Evolutionary conservation across 2,329 filamentous ascomycete genomes (phyloP).

Genomic region (Coccinonectria pachysandricola): DNA sequence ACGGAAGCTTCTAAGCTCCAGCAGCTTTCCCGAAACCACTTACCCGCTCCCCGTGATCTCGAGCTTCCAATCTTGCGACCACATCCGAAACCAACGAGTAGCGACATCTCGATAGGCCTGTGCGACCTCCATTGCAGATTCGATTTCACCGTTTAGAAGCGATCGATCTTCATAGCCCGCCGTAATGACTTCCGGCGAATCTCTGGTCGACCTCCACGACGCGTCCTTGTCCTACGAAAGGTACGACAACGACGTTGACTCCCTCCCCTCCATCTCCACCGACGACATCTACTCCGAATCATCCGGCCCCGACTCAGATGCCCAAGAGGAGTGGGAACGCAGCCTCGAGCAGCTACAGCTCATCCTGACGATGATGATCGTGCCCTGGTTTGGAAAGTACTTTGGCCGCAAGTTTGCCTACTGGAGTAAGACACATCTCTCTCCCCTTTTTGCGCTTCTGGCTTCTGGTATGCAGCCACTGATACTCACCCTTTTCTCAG

Average conservation of each 20-base stretch:
- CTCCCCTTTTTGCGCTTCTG: neutral
- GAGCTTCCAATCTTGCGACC: too few relatives aligned
- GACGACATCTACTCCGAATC: slow-evolving; percentile 47
- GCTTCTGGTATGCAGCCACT: slow-evolving; percentile 12
- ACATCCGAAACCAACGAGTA: too few relatives aligned
- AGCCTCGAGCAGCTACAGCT: slow-evolving; percentile 90
- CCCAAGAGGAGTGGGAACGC: slow-evolving; percentile 90
- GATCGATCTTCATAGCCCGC: too few relatives aligned
- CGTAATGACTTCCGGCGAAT: slow-evolving; percentile 30
- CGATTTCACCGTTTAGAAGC: too few relatives aligned
- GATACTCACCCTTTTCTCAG: slow-evolving; percentile 38
- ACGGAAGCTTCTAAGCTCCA: too few relatives aligned
- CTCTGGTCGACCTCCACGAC: slow-evolving; percentile 41
- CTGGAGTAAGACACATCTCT: slow-evolving; percentile 62
- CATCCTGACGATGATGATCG: slow-evolving; percentile 84
- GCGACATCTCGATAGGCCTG: too few relatives aligned
- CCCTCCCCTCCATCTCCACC: slow-evolving; percentile 51
- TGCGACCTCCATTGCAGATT: too few relatives aligned
- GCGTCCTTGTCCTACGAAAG: slow-evolving; percentile 36
- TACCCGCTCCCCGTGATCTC: too few relatives aligned
- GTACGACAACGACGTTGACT: slow-evolving; percentile 51
- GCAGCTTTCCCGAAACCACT: too few relatives aligned
- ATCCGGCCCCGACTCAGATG: slow-evolving; percentile 71
- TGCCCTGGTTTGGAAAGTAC: slow-evolving; percentile 91
- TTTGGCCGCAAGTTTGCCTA: slow-evolving; percentile 91